Conservation (phyloP, 768 basidiomycete species). For the Agaricus sinodeliciosus region DNA sequence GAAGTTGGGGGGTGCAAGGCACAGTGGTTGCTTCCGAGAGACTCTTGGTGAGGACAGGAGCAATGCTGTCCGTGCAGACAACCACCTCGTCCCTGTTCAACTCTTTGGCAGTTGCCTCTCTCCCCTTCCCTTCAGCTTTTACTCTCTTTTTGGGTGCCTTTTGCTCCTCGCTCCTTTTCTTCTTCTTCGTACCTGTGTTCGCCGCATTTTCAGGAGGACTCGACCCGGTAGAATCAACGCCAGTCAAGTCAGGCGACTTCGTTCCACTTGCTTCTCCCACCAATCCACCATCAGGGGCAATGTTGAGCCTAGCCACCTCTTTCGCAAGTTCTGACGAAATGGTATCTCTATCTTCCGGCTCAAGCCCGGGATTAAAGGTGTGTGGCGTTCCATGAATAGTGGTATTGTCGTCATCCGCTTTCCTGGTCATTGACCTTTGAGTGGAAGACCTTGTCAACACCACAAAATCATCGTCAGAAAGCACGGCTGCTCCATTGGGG, state of each 20-base stretch:
- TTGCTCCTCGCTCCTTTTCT: constrained; percentile 12
- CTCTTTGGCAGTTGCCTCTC: neutral
- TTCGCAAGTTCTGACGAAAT: neutral
- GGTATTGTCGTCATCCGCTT: neutral
- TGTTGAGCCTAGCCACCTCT: neutral
- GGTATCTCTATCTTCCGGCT: neutral
- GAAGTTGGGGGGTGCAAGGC: neutral
- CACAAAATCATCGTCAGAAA: constrained; percentile 47
- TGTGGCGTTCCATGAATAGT: neutral
- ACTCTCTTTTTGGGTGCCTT: constrained; percentile 11
- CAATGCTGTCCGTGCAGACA: neutral
- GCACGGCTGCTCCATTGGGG: constrained; percentile 16
- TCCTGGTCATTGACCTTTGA: neutral
- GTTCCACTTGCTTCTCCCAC: neutral
- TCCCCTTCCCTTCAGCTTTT: neutral
- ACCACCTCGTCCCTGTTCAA: neutral
- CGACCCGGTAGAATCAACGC: neutral
- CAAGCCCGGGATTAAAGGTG: neutral
- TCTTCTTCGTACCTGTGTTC: constrained; percentile 1
- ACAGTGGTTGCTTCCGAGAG: constrained; percentile 10
- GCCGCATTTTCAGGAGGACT: neutral
- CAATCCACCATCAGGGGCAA: neutral
- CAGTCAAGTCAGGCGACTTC: neutral
- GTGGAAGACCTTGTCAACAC: constrained; percentile 26
- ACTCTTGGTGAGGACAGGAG: constrained; percentile 2